These are phyloP conservation scores for Cadophora sp. DNA, from an alignment of 2,329 filamentous ascomycete genomes.

Conservation along the genomic window DNA sequence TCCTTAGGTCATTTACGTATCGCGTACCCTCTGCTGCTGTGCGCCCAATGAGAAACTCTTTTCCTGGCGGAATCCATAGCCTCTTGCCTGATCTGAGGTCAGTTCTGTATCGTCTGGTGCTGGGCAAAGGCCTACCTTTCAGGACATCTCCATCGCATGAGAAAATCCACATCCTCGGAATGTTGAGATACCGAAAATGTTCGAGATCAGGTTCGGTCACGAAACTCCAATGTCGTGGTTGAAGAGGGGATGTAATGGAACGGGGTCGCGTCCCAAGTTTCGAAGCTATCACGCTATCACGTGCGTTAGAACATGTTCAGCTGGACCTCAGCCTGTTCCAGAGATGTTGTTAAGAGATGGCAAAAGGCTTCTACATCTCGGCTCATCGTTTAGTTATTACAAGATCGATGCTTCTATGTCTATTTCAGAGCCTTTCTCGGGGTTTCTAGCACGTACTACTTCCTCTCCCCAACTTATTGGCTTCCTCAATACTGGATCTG, in stretches of 20 bases:
- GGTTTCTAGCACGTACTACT: neutral
- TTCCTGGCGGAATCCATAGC: conserved; percentile 86
- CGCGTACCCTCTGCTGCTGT: conserved; percentile 69
- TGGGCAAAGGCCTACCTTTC: conserved; percentile 47
- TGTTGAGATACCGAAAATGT: neutral
- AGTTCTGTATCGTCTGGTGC: neutral
- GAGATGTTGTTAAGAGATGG: neutral
- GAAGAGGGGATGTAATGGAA: conserved; percentile 6
- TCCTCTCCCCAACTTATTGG: too few relatives aligned
- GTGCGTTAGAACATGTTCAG: neutral
- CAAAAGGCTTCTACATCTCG: neutral
- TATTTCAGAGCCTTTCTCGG: neutral
- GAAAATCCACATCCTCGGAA: conserved; percentile 55
- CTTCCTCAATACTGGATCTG: neutral
- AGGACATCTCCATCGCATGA: conserved; percentile 62
- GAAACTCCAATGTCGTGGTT: neutral
- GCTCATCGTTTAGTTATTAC: neutral
- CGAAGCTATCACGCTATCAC: neutral
- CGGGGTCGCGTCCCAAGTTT: neutral
- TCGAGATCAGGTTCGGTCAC: too few relatives aligned
- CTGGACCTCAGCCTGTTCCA: neutral
- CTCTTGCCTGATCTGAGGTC: conserved; percentile 60
- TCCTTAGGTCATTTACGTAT: conserved; percentile 14
- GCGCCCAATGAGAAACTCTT: conserved; percentile 84
- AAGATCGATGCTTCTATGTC: neutral